Base-by-base conservation (phyloP, 768 basidiomycete species). In the Suillus decipiens region DNA sequence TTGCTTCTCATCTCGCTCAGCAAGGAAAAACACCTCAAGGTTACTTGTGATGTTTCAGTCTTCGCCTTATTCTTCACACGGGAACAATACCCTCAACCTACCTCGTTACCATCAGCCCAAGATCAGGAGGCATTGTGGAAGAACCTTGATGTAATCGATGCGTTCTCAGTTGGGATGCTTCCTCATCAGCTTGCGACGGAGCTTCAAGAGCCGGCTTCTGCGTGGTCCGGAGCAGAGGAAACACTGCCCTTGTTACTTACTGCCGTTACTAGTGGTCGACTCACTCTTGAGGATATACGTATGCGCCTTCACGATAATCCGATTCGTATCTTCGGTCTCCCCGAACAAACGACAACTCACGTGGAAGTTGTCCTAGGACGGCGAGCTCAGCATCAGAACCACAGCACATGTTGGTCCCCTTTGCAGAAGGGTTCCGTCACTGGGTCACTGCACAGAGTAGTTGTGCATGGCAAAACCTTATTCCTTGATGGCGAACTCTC, bases 1-100 rank as follows among this genome's bases (percentile, higher is more conserved):
- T 80, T 99, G 55, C 81, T 90, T 36, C 79, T 99, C 63, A 98
- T 99, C 72, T 89, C 91, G 2, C 82, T 99, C 43, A 95, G 94
- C 84, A 99, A 99, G 79, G 89, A 89, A 47, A 96, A 95, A 79
- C 82, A 91, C 14, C 85, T 99, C 69, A 91, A 93, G 70, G 96
- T 98, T 57, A 98, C 96, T 3, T 99, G 96, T 75, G 97, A 99
- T 69, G 93, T 97, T 37, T 89, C 95, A 15, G 84, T 98, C 57
- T 98, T 91, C 76, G 85, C 93, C 19, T 79, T 99, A 60, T 98
- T 97, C 85, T 96, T 93, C 80, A 86, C 84, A 2, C 81, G 79
- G 51, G 90, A 89, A 60, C 82, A 92, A 64, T 96, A 86, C 79
- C 88, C 89, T 1, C 78, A 77, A 1, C 81, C 87, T 22, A 78